Evolutionary conservation across 139 green algal genomes (phyloP).

Genomic region (Chlamydomonas asymmetrica): DNA sequence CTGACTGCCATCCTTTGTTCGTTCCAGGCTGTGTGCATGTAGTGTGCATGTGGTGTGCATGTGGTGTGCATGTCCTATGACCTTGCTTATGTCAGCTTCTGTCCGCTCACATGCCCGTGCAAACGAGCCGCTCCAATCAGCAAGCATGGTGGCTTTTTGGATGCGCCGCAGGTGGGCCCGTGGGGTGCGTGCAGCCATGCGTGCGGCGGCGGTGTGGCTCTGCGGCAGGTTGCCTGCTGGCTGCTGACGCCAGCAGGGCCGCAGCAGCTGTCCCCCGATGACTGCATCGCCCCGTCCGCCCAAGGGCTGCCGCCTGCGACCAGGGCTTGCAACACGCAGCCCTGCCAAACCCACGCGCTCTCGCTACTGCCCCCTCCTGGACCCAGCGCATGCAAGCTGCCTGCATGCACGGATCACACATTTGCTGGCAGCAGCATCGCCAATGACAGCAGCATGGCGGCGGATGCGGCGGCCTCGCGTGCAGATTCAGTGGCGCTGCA

Average conservation of each 20-base stretch:
- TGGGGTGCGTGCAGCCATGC: constrained; percentile 42
- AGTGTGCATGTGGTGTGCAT: no score
- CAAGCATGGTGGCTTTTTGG: no score
- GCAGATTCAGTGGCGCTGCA: no score
- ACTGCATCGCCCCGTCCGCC: constrained; percentile 34
- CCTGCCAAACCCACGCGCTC: neutral
- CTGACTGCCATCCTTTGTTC: no score
- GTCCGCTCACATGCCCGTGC: neutral
- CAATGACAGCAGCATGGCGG: no score
- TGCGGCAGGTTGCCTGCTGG: constrained; percentile 36
- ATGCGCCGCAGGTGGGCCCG: constrained; percentile 35
- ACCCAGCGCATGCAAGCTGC: constrained; percentile 16
- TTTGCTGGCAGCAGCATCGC: no score
- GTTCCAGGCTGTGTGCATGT: no score
- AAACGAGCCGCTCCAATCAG: no score
- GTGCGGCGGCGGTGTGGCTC: constrained; percentile 43
- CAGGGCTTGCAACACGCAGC: constrained; percentile 5
- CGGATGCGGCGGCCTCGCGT: no score
- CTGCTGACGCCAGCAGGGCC: neutral
- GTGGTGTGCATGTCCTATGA: neutral
- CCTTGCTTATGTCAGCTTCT: neutral
- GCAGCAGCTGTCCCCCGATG: constrained; percentile 33
- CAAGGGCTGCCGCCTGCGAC: neutral
- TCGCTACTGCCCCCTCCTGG: neutral
- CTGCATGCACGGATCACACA: neutral